Percentiles rank a stretch among this genome's conserved stretches.
Evolutionary conservation across 75 land plant species (phyloP).

Genomic region (Sequoiadendron giganteum): DNA sequence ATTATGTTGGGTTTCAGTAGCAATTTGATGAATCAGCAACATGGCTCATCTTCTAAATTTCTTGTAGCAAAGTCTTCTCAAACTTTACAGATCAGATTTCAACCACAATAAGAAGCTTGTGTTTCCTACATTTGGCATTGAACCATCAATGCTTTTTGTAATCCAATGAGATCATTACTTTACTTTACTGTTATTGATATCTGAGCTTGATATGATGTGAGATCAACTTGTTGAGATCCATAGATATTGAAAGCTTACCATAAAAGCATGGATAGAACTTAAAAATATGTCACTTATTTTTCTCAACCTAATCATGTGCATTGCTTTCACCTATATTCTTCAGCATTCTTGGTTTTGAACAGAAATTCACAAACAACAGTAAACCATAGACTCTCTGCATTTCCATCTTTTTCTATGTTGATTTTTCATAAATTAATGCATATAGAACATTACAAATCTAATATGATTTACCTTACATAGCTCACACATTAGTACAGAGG

Average conservation of each 20-base stretch:
- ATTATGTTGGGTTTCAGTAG: neutral
- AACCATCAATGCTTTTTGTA: neutral
- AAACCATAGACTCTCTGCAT: neutral
- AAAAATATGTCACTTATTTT: neutral
- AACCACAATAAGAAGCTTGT: neutral
- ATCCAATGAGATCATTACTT: neutral
- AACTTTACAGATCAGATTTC: neutral
- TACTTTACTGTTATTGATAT: neutral
- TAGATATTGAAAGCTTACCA: neutral
- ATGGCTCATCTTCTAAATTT: neutral
- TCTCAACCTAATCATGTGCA: neutral
- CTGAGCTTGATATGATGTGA: neutral
- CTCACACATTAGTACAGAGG: neutral
- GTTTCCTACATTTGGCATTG: neutral
- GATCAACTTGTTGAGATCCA: neutral
- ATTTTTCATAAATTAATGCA: neutral
- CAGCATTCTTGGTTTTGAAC: neutral
- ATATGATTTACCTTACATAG: neutral
- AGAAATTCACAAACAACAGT: neutral
- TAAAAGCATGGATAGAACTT: neutral
- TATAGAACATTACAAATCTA: neutral
- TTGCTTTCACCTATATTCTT: neutral
- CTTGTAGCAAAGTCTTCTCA: neutral
- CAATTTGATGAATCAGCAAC: neutral
- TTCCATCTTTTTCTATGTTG: neutral